Percentiles rank a stretch among this genome's conserved stretches.
Conservation (phyloP, 1,284 basidiomycete genomes). For the Moesziomyces sp. region DNA sequence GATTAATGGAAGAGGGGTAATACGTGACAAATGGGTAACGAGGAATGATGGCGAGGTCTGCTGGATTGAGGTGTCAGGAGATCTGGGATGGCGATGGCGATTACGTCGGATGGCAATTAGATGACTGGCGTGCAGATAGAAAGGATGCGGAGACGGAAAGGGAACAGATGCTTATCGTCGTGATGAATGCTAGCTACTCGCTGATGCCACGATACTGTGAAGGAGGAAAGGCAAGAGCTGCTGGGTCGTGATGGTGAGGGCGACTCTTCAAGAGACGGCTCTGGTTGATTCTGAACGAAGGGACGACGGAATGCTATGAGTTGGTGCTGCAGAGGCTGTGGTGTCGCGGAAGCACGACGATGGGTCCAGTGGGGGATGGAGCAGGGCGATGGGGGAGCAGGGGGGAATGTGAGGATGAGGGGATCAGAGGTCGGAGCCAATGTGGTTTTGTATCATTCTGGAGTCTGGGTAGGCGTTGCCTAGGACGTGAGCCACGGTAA, state of each 20-base stretch:
- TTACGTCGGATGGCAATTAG: constrained; percentile 11
- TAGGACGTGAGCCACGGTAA: not conserved
- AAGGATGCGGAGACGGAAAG: not conserved
- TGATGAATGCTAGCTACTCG: not conserved
- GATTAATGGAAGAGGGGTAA: not conserved
- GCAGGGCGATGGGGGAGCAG: not conserved
- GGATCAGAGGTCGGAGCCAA: not conserved
- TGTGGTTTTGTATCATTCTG: constrained; percentile 28
- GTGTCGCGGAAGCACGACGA: not conserved
- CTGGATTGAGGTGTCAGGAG: not conserved
- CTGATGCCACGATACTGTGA: not conserved
- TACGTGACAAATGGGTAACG: not conserved
- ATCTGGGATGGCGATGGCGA: constrained; percentile 4
- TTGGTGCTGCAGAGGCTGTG: not conserved
- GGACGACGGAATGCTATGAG: not conserved
- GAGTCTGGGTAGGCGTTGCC: not conserved
- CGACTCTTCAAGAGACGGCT: not conserved
- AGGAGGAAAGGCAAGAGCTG: not conserved
- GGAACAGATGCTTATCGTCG: constrained; percentile 7
- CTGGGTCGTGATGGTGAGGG: not conserved
- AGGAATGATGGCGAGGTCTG: not conserved
- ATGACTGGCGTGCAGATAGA: not conserved
- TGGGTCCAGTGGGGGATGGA: not conserved
- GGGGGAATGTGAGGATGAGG: not conserved
- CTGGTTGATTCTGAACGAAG: not conserved